These are phyloP conservation scores for Diversispora epigaea DNA, from an alignment of 192 early-diverging fungal species.

Conservation along the genomic window DNA sequence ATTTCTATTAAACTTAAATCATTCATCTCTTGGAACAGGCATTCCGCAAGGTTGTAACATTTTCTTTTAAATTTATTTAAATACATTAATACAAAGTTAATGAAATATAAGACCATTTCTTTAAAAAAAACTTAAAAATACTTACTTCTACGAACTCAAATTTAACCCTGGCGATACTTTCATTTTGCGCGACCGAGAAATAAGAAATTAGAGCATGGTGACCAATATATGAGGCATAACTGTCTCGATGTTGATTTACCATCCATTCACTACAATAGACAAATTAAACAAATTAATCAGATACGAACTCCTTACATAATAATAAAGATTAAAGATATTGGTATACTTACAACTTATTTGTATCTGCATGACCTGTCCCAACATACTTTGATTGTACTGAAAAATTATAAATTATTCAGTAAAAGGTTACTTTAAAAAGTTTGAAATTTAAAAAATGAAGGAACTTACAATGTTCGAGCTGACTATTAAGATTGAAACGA, in stretches of 20 bases:
- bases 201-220: conserved; percentile 79
- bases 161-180: conserved; percentile 72
- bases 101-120: neutral
- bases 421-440: neutral
- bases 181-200: conserved; percentile 84
- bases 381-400: conserved; percentile 83
- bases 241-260: conserved; percentile 82
- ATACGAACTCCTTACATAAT: conserved; percentile 1
- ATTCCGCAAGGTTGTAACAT: conserved; percentile 66
- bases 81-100: neutral
- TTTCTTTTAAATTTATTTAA: conserved; percentile 47
- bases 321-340: neutral
- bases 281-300: conserved; percentile 9
- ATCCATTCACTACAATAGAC: conserved; percentile 70
- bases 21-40: conserved; percentile 38
- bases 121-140: neutral
- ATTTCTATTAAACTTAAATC: neutral
- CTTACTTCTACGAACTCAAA: conserved; percentile 73
- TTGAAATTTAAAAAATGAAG: neutral
- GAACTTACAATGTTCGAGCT: conserved; percentile 73
- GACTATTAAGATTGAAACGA: conserved; percentile 73
- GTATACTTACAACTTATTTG: conserved; percentile 74
- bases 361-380: conserved; percentile 90
- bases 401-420: neutral
- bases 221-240: conserved; percentile 74